A percentile compares a stretch with the other conserved stretches of the same genome.
phyloP scores from a whole-genome alignment of 2,329 filamentous ascomycete species.

The Aspergillus quadricinctus region DNA sequence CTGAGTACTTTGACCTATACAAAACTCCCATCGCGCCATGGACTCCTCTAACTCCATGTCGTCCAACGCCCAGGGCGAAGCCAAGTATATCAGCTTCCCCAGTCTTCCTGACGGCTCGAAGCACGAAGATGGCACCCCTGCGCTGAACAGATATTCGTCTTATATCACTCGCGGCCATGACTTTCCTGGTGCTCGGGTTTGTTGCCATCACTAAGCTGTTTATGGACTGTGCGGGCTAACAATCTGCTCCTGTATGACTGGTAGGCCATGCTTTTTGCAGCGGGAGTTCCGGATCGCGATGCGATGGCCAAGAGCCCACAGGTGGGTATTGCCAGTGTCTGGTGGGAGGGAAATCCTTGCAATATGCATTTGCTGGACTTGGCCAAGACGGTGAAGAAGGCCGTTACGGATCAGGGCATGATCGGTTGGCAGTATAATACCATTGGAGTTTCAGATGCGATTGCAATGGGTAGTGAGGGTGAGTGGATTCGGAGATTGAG shows the following conservation, averaged over 20 bases:
- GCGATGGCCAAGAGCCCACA: slow-evolving; percentile 89
- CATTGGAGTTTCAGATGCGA: slow-evolving; percentile 82
- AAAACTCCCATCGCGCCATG: slow-evolving; percentile 13
- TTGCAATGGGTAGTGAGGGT: slow-evolving; percentile 94
- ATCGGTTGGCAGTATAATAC: slow-evolving; percentile 94
- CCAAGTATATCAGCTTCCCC: slow-evolving; percentile 55
- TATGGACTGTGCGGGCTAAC: not conserved
- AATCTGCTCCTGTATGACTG: not conserved
- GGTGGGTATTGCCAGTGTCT: slow-evolving; percentile 84
- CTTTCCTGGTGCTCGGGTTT: slow-evolving; percentile 82
- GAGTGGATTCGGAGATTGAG: slow-evolving; percentile 16
- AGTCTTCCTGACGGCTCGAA: slow-evolving; percentile 50
- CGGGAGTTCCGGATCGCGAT: slow-evolving; percentile 76
- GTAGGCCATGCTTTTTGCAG: slow-evolving; percentile 91
- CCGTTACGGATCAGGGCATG: slow-evolving; percentile 78
- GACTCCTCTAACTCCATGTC: slow-evolving; percentile 17
- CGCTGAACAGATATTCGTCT: slow-evolving; percentile 81
- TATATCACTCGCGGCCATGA: slow-evolving; percentile 80
- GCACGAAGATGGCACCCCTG: slow-evolving; percentile 54
- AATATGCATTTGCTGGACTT: slow-evolving; percentile 77
- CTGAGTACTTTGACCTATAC: slow-evolving; percentile 6
- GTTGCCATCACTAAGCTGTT: slow-evolving; percentile 3
- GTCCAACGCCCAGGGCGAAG: slow-evolving; percentile 35
- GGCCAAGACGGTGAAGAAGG: slow-evolving; percentile 79
- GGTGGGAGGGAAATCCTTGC: slow-evolving; percentile 98